Evolutionary conservation across 169 alveolate genomes (phyloP).

Genomic region (Cryptosporidium ryanae): DNA sequence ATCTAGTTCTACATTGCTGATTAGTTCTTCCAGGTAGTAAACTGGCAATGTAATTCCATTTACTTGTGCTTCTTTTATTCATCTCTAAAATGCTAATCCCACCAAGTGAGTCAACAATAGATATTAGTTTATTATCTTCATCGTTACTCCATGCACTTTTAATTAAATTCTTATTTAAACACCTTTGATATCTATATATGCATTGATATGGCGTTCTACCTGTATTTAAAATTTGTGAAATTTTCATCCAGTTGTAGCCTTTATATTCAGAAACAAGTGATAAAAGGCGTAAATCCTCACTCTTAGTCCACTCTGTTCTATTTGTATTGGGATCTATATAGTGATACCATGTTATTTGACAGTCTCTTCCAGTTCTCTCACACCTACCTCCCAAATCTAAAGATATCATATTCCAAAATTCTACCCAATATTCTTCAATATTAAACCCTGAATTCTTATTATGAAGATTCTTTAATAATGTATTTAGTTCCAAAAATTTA

Average conservation of each 20-base stretch:
- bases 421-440: conserved; percentile 52
- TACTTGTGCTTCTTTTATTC: conserved; percentile 76
- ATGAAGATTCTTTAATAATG: background rate
- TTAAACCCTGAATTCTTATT: conserved; percentile 8
- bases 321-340: conserved; percentile 62
- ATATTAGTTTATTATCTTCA: conserved; percentile 77
- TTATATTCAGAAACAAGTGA: conserved; percentile 50
- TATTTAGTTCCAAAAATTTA: conserved; percentile 24
- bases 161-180: conserved; percentile 63
- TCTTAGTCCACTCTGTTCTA: conserved; percentile 44
- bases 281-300: conserved; percentile 44
- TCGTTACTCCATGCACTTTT: conserved; percentile 76
- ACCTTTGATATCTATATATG: conserved; percentile 63
- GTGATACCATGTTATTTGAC: conserved; percentile 74
- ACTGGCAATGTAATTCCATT: conserved; percentile 84
- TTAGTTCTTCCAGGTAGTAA: conserved; percentile 84
- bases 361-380: conserved; percentile 71
- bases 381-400: conserved; percentile 67
- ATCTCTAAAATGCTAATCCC: conserved; percentile 49
- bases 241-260: conserved; percentile 52
- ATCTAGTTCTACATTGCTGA: conserved; percentile 85
- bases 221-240: conserved; percentile 40
- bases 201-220: conserved; percentile 74
- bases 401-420: conserved; percentile 61
- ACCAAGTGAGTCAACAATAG: conserved; percentile 75